These are phyloP conservation scores for Trametes cubensis DNA, from an alignment of 768 basidiomycete genomes.

Conservation along the genomic window DNA sequence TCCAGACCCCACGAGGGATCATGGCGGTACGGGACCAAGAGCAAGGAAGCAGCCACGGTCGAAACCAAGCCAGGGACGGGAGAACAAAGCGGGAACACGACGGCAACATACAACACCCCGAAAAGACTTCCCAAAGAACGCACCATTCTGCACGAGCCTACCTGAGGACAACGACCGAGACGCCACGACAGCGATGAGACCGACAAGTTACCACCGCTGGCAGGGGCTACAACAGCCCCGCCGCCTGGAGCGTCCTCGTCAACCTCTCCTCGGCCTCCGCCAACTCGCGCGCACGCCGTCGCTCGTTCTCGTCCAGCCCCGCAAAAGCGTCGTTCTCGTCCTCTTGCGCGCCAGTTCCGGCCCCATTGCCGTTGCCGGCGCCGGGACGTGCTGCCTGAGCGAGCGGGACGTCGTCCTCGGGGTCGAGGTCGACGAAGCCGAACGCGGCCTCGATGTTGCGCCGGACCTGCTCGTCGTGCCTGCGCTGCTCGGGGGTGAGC, in stretches of 20 bases:
- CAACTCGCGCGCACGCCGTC: conserved; percentile 3
- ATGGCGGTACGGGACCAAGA: too few species aligned
- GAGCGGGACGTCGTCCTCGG: conserved; percentile 35
- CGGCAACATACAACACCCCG: background rate
- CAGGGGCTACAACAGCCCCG: conserved; percentile 31
- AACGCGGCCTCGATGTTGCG: conserved; percentile 56
- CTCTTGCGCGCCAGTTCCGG: too few species aligned
- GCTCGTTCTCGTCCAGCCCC: conserved; percentile 17
- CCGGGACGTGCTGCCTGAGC: background rate
- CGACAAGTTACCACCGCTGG: background rate
- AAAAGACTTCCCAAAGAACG: background rate
- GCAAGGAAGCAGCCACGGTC: too few species aligned
- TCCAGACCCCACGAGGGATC: too few species aligned
- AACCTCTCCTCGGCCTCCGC: conserved; percentile 30
- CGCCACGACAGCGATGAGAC: background rate
- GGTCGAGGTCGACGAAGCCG: conserved; percentile 41
- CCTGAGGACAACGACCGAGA: background rate
- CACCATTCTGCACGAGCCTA: background rate
- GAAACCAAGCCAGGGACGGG: too few species aligned
- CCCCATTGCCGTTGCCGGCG: too few species aligned
- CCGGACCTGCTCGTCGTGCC: conserved; percentile 54
- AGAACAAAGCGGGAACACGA: background rate
- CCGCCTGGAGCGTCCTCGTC: conserved; percentile 30
- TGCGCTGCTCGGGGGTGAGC: conserved; percentile 48
- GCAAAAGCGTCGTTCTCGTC: background rate